Percentiles rank a stretch among this genome's conserved stretches.
Conservation (phyloP, 2,329 filamentous ascomycete genomes). For the Aspergillus arachidicola region DNA sequence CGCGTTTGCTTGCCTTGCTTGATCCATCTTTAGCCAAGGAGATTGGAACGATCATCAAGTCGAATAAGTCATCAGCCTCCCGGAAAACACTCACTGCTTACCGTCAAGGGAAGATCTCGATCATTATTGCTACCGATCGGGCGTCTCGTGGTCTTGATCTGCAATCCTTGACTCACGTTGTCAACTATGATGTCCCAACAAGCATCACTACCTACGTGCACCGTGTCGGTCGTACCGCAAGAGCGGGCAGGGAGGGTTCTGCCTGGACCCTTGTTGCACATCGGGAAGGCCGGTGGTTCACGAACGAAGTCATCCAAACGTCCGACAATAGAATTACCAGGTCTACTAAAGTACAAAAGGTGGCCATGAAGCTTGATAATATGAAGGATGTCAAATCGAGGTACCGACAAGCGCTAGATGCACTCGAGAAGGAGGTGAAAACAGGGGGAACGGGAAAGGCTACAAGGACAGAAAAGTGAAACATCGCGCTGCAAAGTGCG, state of each 20-base stretch:
- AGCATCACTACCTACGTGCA: conserved; percentile 85
- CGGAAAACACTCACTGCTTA: conserved; percentile 71
- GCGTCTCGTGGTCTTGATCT: conserved; percentile 89
- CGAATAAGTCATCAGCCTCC: conserved; percentile 71
- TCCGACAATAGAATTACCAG: conserved; percentile 37
- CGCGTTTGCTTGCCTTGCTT: conserved; percentile 72
- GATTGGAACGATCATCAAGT: conserved; percentile 75
- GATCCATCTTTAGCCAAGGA: conserved; percentile 59
- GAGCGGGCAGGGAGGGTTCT: conserved; percentile 72
- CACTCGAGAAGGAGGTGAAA: conserved; percentile 42
- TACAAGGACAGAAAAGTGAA: not conserved
- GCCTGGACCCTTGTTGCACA: conserved; percentile 88
- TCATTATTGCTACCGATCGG: conserved; percentile 90
- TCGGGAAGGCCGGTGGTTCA: conserved; percentile 88
- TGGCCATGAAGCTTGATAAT: conserved; percentile 34
- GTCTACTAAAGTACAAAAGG: conserved; percentile 29
- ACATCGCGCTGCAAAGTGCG: not conserved
- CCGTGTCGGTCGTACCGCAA: conserved; percentile 85
- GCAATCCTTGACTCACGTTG: conserved; percentile 74
- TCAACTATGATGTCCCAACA: conserved; percentile 91
- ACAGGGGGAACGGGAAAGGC: conserved; percentile 17
- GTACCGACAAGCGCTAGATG: conserved; percentile 39
- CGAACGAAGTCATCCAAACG: conserved; percentile 71
- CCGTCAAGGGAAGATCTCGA: conserved; percentile 61
- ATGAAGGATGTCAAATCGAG: conserved; percentile 31